These are phyloP conservation scores for Murraya paniculata DNA, from an alignment of 345 rosid species.

Conservation along the genomic window DNA sequence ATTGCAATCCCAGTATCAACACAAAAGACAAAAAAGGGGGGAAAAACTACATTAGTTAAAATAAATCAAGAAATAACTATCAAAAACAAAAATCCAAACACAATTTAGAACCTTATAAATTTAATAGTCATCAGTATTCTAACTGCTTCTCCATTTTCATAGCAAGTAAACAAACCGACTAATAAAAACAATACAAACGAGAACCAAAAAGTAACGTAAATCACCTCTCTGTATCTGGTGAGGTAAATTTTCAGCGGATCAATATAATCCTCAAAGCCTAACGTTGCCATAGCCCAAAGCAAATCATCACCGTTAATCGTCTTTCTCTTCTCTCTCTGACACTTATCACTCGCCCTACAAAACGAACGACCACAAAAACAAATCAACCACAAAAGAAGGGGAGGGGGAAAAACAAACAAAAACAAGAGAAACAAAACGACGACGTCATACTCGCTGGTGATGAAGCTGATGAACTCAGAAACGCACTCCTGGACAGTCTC, in stretches of 20 bases:
- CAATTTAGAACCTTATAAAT: not conserved
- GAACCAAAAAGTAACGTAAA: not conserved
- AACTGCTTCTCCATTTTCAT: not conserved
- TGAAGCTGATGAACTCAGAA: conserved; percentile 92
- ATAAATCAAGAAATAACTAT: not conserved
- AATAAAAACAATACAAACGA: not conserved
- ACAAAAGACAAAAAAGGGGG: not conserved
- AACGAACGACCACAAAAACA: not conserved
- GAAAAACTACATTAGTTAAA: conserved; percentile 6
- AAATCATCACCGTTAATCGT: conserved; percentile 94
- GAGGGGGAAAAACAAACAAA: not conserved
- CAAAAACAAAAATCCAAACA: not conserved
- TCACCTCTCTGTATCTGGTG: conserved; percentile 78
- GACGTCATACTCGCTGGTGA: conserved; percentile 86
- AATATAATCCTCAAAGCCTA: conserved; percentile 96
- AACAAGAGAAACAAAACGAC: not conserved
- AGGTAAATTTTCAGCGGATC: conserved; percentile 86
- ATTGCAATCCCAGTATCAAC: conserved; percentile 19
- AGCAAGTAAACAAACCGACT: not conserved
- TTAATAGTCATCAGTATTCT: not conserved
- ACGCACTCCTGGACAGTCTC: conserved; percentile 97
- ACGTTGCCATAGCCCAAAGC: conserved; percentile 95
- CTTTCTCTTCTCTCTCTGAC: conserved; percentile 98
- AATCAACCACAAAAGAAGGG: not conserved
- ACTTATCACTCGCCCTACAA: conserved; percentile 92